Conservation (phyloP, 164 flowering plant species). For the Tetracentron sinense region DNA sequence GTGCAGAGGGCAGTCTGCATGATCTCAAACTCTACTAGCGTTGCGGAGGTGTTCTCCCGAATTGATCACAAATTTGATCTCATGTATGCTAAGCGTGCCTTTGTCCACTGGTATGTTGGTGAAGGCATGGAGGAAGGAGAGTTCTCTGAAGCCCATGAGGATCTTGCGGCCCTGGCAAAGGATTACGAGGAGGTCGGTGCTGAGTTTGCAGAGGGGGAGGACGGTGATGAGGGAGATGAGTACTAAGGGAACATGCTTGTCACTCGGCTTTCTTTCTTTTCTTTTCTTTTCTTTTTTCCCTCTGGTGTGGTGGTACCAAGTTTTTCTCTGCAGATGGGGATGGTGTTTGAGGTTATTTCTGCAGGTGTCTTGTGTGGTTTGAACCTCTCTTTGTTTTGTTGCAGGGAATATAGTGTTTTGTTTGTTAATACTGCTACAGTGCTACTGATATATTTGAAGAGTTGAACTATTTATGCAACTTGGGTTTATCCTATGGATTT, state of each 20-base stretch:
- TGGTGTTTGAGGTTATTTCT: too few species aligned
- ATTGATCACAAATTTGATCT: constrained; percentile 59
- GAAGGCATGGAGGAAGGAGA: constrained; percentile 62
- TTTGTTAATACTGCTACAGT: too few species aligned
- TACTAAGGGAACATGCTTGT: constrained; percentile 21
- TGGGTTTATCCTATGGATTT: too few species aligned
- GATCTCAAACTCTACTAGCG: constrained; percentile 53
- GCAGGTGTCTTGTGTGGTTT: too few species aligned
- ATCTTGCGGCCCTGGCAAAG: constrained; percentile 61
- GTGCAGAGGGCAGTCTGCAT: constrained; percentile 58
- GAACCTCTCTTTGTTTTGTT: too few species aligned
- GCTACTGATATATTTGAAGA: too few species aligned
- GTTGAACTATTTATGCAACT: too few species aligned
- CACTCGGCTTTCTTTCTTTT: constrained; percentile 32
- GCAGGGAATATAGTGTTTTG: too few species aligned
- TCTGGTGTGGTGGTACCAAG: too few species aligned
- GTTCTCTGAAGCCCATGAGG: constrained; percentile 63
- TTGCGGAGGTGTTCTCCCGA: constrained; percentile 52
- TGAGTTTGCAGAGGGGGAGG: constrained; percentile 57
- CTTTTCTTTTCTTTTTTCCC: too few species aligned
- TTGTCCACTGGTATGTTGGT: constrained; percentile 35
- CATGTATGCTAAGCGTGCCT: constrained; percentile 53
- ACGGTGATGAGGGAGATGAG: constrained; percentile 47
- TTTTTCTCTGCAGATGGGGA: too few species aligned
- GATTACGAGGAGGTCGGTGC: constrained; percentile 69